Conservation (phyloP, 768 basidiomycete species). For the Hericium coralloides region DNA sequence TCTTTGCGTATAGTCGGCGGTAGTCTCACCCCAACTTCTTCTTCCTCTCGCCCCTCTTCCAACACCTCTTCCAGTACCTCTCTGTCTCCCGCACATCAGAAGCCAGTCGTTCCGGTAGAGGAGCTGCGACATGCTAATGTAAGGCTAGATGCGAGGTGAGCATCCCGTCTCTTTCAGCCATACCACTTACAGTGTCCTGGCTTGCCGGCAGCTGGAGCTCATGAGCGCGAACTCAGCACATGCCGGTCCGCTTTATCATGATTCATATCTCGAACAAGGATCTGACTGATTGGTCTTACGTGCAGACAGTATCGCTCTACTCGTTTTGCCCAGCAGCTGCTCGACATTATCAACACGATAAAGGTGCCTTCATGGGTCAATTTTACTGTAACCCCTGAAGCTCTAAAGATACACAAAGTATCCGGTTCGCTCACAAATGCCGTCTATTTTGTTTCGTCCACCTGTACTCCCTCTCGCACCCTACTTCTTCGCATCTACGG, state of each 20-base stretch:
- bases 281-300: constrained; percentile 13
- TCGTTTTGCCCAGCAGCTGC: constrained; percentile 44
- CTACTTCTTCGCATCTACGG: constrained; percentile 91
- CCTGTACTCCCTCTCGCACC: constrained; percentile 43
- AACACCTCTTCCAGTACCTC: constrained; percentile 24
- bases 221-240: constrained; percentile 12
- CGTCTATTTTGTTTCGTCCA: constrained; percentile 90
- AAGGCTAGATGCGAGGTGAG: constrained; percentile 66
- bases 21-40: constrained; percentile 12
- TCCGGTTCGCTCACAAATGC: constrained; percentile 93
- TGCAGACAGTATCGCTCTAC: constrained; percentile 56
- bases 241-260: constrained; percentile 21
- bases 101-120: constrained; percentile 42
- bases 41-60: constrained; percentile 19
- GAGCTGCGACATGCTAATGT: constrained; percentile 50
- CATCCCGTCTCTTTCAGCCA: constrained; percentile 15
- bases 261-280: no score
- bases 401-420: constrained; percentile 64
- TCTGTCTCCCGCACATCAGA: constrained; percentile 26
- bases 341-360: constrained; percentile 46
- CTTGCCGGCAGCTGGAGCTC: constrained; percentile 1
- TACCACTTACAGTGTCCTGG: constrained; percentile 15
- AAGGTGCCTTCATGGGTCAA: constrained; percentile 53
- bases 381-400: constrained; percentile 33
- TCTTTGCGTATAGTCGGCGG: not conserved